phyloP scores from a whole-genome alignment of 73 alveolate genomes.

The Tetrahymena elliotti region DNA sequence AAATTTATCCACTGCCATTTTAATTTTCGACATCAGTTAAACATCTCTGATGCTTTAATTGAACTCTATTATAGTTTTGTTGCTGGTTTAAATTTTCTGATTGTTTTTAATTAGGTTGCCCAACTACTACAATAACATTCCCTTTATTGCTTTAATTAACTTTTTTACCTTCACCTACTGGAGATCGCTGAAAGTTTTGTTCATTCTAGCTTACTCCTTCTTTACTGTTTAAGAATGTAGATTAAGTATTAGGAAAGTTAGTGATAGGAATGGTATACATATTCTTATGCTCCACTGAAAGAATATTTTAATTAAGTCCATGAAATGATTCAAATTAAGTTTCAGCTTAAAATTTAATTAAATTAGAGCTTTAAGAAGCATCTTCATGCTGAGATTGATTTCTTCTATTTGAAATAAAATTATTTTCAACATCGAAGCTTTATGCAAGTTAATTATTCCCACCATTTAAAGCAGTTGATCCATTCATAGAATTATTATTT shows the following conservation, averaged over 20 bases:
- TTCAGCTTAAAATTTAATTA: neutral
- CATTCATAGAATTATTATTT: neutral
- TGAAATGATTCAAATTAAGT: neutral
- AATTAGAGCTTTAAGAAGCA: neutral
- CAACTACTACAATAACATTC: neutral
- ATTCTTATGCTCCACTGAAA: neutral
- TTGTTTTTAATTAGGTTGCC: neutral
- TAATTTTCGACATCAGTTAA: neutral
- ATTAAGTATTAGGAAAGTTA: neutral
- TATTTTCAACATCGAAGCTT: neutral
- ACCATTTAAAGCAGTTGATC: neutral
- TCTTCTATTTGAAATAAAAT: neutral
- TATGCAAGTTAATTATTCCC: neutral
- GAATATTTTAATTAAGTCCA: neutral
- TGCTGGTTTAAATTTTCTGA: neutral
- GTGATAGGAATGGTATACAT: neutral
- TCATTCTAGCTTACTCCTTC: neutral
- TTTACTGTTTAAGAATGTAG: neutral
- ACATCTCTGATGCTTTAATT: neutral
- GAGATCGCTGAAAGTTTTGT: neutral
- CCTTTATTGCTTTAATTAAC: neutral
- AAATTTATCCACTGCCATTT: neutral
- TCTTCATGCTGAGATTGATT: neutral
- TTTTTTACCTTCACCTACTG: neutral
- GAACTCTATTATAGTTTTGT: neutral